Percentiles rank a stretch among this genome's conserved stretches.
Conservation (phyloP, 345 rosid genomes). For the Eucalyptus cladocalyx region DNA sequence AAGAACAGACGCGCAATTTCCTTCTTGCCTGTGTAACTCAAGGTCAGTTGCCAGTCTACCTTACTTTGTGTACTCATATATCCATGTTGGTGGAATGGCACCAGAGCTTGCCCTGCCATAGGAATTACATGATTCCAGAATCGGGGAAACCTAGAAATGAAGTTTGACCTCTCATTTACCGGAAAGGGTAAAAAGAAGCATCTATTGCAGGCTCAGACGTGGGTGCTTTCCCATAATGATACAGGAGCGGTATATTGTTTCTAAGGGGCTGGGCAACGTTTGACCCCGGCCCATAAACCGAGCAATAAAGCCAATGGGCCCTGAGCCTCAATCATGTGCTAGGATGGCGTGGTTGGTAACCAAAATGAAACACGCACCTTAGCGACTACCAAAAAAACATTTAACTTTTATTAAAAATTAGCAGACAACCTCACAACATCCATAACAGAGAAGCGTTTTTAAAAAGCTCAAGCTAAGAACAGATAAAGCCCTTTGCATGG, state of each 20-base stretch:
- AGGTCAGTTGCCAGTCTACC: not conserved
- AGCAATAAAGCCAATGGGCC: not conserved
- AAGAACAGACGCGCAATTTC: not conserved
- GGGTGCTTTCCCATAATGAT: too few relatives aligned
- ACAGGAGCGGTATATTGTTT: too few relatives aligned
- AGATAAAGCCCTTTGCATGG: not conserved
- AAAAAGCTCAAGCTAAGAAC: not conserved
- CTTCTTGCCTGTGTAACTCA: not conserved
- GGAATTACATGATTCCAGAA: too few relatives aligned
- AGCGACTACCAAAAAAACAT: not conserved
- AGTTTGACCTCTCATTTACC: not conserved
- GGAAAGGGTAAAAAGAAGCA: not conserved
- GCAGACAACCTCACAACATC: too few relatives aligned
- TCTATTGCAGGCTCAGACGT: too few relatives aligned
- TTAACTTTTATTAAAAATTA: too few relatives aligned
- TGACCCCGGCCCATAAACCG: not conserved
- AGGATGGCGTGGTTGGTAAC: not conserved
- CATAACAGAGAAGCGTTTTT: not conserved
- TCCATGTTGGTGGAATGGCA: not conserved
- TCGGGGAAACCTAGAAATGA: not conserved
- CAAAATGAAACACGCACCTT: not conserved
- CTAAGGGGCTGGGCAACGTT: not conserved
- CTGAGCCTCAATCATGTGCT: not conserved
- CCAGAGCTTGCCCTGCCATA: too few relatives aligned
- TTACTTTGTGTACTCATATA: not conserved